Evolutionary conservation across 2,329 filamentous ascomycete species (phyloP).

Genomic region (Gnomoniopsis smithogilvyi): DNA sequence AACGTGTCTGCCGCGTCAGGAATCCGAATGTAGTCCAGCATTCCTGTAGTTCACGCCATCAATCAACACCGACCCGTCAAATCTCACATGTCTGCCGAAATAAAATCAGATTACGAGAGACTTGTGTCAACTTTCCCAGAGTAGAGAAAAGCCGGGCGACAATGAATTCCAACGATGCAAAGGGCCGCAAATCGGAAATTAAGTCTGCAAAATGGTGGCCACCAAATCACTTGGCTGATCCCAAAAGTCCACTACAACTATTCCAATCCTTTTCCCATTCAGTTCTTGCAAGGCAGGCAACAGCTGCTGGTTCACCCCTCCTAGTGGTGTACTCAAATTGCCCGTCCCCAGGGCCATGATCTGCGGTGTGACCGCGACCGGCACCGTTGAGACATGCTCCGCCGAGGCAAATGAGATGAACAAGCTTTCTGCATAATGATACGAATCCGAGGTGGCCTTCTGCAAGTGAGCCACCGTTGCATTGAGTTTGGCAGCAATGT

Average conservation of each 20-base stretch:
- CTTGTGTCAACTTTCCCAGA: too few relatives aligned
- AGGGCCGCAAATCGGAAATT: neutral
- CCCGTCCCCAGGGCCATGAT: constrained; percentile 45
- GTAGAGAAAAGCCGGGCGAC: too few relatives aligned
- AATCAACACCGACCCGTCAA: too few relatives aligned
- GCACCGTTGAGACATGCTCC: constrained; percentile 35
- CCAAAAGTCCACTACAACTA: constrained; percentile 52
- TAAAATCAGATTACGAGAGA: too few relatives aligned
- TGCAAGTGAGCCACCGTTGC: constrained; percentile 36
- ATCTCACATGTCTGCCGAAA: too few relatives aligned
- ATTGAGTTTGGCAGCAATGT: constrained; percentile 42
- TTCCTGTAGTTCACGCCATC: too few relatives aligned
- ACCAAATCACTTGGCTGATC: constrained; percentile 40
- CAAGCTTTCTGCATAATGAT: constrained; percentile 24
- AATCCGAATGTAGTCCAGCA: too few relatives aligned
- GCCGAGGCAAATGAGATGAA: constrained; percentile 47
- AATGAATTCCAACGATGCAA: neutral
- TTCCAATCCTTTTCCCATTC: constrained; percentile 42
- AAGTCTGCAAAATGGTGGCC: constrained; percentile 30
- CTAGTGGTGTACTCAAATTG: constrained; percentile 30
- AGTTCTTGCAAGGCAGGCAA: constrained; percentile 31
- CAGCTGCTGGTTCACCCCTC: constrained; percentile 44
- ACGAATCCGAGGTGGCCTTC: constrained; percentile 32
- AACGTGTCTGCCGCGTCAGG: too few relatives aligned
- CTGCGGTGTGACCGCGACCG: constrained; percentile 35